Base-by-base conservation (phyloP, 495 filamentous ascomycete genomes). In the Hypoxylon lenormandii region DNA sequence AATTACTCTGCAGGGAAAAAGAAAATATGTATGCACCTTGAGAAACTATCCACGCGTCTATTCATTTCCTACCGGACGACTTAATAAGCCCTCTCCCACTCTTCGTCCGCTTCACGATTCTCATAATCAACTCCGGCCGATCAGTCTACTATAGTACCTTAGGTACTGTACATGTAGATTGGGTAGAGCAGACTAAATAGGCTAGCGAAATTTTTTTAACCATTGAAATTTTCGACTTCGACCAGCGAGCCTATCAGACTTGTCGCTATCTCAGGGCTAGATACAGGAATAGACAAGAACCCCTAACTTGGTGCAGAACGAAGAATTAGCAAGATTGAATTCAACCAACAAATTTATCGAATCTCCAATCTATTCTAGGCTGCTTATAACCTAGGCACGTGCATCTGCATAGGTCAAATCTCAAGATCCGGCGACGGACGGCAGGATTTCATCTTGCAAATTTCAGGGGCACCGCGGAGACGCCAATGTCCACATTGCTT, bases 11-110 rank as follows among this genome's bases (percentile, higher is more conserved):
- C 64, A 66, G 53, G 18, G 42, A 11, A 48, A 28, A 62, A 53
- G 36, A 54, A 16, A 48, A 15, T n/a, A n/a, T n/a, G 28, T 58
- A 48, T 62, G 57, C 63, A 66, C 60, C 18, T 42, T 53, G 13
- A 54, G 48, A 23, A 69, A 63, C 66, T 13, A 55, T 70, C 49
- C 60, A 64, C 65, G 65, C 65, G 65, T 68, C 65, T 58, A 61
- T 37, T 21, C 11, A 12, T 3, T 53, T 68, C 52, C 28, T 40
- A 54, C 49, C 42, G 48, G 56, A 47, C 48, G 43, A 66, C 5
- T 13, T 49, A 12, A 52, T 33, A 33, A 33, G 30, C 30, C 30
- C 30, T 33, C n/a, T 33, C 30, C 6, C 6, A 33, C 30, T 33
- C 10, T 33, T 33, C 30, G 10, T 33, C 30, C 30, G 30, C 30